Evolutionary conservation across 23 red algal species (phyloP).

Genomic region (Gracilaria caudata): DNA sequence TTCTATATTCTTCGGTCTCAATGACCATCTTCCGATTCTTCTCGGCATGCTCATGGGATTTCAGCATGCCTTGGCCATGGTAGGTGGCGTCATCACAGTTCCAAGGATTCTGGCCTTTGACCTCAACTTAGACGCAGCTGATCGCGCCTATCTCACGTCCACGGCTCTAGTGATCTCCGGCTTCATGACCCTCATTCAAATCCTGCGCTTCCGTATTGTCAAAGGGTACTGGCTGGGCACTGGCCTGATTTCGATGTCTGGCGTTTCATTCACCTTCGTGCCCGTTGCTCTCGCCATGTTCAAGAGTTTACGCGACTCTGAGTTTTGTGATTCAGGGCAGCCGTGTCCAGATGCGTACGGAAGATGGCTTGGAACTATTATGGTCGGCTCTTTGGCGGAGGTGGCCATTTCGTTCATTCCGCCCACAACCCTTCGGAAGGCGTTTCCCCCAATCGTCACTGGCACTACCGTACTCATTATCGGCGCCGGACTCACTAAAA

Average conservation of each 20-base stretch:
- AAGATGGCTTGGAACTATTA: slow-evolving; percentile 68
- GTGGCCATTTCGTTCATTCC: slow-evolving; percentile 71
- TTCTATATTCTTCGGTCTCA: slow-evolving; percentile 69
- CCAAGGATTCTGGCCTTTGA: slow-evolving; percentile 62
- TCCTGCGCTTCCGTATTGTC: slow-evolving; percentile 49
- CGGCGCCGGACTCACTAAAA: slow-evolving; percentile 38
- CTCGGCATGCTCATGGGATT: slow-evolving; percentile 73
- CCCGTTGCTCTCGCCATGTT: slow-evolving; percentile 74
- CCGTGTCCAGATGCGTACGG: slow-evolving; percentile 87
- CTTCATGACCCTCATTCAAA: slow-evolving; percentile 76
- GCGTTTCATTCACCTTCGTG: slow-evolving; percentile 74
- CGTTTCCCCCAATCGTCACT: slow-evolving; percentile 82
- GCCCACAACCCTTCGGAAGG: not conserved
- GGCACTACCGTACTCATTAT: slow-evolving; percentile 77
- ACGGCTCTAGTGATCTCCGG: slow-evolving; percentile 69
- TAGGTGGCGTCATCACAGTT: slow-evolving; percentile 72
- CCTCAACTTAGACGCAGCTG: slow-evolving; percentile 36
- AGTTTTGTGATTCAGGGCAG: not conserved
- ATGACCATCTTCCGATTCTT: slow-evolving; percentile 64
- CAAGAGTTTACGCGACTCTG: slow-evolving; percentile 33
- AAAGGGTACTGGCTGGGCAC: slow-evolving; percentile 72
- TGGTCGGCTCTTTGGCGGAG: slow-evolving; percentile 73
- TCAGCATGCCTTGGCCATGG: slow-evolving; percentile 81
- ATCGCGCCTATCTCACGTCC: slow-evolving; percentile 67
- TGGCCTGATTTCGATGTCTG: slow-evolving; percentile 74